Percentiles rank a stretch among this genome's conserved stretches.
Evolutionary conservation across 257 asterid genomes (phyloP).

Genomic region (Catharanthus roseus): DNA sequence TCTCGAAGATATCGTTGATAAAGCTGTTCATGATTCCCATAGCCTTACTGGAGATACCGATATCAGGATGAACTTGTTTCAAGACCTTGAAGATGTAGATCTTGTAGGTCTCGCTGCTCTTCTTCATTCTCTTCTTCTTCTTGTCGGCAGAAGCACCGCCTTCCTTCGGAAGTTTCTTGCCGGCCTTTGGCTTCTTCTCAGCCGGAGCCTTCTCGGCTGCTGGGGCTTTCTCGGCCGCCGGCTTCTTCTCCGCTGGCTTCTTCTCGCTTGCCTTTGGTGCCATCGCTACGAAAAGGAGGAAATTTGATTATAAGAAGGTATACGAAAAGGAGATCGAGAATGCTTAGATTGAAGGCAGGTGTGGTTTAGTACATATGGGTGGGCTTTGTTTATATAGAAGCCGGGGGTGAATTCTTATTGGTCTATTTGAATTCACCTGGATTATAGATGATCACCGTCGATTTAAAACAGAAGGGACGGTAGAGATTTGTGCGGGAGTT

Average conservation of each 20-base stretch:
- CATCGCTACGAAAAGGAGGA: slow-evolving; percentile 18
- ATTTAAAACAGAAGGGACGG: background rate
- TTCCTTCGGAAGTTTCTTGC: slow-evolving; percentile 60
- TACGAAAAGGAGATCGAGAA: background rate
- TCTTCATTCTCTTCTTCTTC: slow-evolving; percentile 50
- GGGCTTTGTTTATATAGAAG: slow-evolving; percentile 17
- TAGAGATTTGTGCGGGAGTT: slow-evolving; percentile 2
- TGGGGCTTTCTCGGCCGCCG: slow-evolving; percentile 33
- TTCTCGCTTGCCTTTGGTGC: slow-evolving; percentile 53
- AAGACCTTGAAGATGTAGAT: slow-evolving; percentile 69
- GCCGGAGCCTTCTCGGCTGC: slow-evolving; percentile 43
- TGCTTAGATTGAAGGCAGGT: no score
- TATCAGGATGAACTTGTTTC: slow-evolving; percentile 67
- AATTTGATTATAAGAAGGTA: background rate
- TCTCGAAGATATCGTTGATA: slow-evolving; percentile 64
- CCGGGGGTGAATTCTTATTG: background rate
- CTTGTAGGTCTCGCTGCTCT: slow-evolving; percentile 57
- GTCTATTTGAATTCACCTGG: background rate
- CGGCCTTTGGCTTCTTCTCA: slow-evolving; percentile 55
- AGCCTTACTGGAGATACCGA: slow-evolving; percentile 66
- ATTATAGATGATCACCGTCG: slow-evolving; percentile 9
- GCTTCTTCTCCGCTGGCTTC: slow-evolving; percentile 55
- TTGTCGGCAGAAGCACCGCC: slow-evolving; percentile 38
- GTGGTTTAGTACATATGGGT: background rate
- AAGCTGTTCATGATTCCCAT: slow-evolving; percentile 78